Percentiles rank a stretch among this genome's conserved stretches.
These are phyloP conservation scores for Coleophoma crateriformis DNA, from an alignment of 2,329 filamentous ascomycete species.

Conservation along the genomic window DNA sequence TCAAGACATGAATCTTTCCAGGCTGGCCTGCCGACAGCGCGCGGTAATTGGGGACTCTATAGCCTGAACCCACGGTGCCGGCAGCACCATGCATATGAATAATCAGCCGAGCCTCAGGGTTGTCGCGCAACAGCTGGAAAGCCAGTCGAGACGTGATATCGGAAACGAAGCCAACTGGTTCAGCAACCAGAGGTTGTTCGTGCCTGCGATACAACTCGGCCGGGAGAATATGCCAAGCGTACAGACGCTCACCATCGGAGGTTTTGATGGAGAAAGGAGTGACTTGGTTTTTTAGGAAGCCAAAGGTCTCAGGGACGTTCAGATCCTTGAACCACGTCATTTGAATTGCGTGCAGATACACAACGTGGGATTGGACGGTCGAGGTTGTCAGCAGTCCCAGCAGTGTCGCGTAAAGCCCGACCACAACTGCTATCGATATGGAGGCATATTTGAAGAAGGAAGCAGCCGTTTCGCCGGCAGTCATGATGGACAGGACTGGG, in stretches of 20 bases:
- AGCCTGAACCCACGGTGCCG: constrained; percentile 41
- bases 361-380: constrained; percentile 45
- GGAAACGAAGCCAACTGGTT: constrained; percentile 30
- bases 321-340: constrained; percentile 50
- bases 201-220: constrained; percentile 37
- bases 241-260: constrained; percentile 32
- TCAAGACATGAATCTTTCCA: constrained; percentile 47
- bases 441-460: constrained; percentile 15
- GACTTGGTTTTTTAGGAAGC: constrained; percentile 42
- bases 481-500: not conserved
- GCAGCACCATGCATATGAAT: constrained; percentile 42
- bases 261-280: constrained; percentile 40
- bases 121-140: constrained; percentile 32
- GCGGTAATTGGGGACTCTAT: constrained; percentile 47
- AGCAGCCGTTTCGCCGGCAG: not conserved
- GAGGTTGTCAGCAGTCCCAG: constrained; percentile 36
- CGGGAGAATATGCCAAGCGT: constrained; percentile 45
- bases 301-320: constrained; percentile 40
- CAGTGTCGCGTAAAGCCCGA: constrained; percentile 35
- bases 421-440: constrained; percentile 16
- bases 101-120: constrained; percentile 34
- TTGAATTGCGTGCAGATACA: constrained; percentile 48
- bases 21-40: constrained; percentile 45
- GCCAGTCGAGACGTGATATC: constrained; percentile 28
- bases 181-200: constrained; percentile 31